Conservation (phyloP, 805 yeast genomes). For the Starmerella floris region DNA sequence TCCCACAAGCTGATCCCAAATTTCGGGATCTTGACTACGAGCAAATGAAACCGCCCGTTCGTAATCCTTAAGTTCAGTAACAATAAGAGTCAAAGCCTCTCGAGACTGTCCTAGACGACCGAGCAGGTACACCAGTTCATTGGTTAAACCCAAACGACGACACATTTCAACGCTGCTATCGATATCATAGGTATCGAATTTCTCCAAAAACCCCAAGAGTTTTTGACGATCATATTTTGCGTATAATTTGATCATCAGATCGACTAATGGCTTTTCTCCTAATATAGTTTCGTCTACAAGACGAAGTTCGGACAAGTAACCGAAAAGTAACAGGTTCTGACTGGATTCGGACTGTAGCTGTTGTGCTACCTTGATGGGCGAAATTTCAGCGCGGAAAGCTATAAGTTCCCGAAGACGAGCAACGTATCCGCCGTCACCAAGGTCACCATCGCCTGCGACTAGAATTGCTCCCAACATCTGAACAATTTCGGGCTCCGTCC, state of each 20-base stretch:
- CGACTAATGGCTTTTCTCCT: slow-evolving; percentile 39
- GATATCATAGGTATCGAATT: slow-evolving; percentile 45
- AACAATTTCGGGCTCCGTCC: slow-evolving; percentile 34
- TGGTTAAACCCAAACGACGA: slow-evolving; percentile 37
- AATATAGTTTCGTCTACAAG: slow-evolving; percentile 43
- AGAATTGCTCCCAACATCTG: slow-evolving; percentile 36
- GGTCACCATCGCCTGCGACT: slow-evolving; percentile 14
- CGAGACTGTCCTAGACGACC: slow-evolving; percentile 72
- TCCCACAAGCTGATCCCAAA: slow-evolving; percentile 65
- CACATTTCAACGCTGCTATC: slow-evolving; percentile 58
- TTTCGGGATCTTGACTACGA: slow-evolving; percentile 45
- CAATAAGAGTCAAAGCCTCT: slow-evolving; percentile 62
- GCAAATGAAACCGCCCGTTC: slow-evolving; percentile 71
- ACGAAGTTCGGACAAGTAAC: slow-evolving; percentile 51
- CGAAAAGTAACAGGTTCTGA: slow-evolving; percentile 32
- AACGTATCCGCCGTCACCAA: slow-evolving; percentile 14
- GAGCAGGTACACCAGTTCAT: slow-evolving; percentile 68
- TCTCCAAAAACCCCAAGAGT: slow-evolving; percentile 49
- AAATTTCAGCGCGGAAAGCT: slow-evolving; percentile 33
- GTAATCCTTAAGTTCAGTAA: slow-evolving; percentile 67
- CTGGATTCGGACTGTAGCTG: slow-evolving; percentile 27
- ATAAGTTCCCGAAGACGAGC: slow-evolving; percentile 17
- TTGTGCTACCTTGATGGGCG: slow-evolving; percentile 39
- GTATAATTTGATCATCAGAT: slow-evolving; percentile 51
- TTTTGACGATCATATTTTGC: slow-evolving; percentile 44